phyloP scores from a whole-genome alignment of 306 rosid species.

The Castanospermum australe region DNA sequence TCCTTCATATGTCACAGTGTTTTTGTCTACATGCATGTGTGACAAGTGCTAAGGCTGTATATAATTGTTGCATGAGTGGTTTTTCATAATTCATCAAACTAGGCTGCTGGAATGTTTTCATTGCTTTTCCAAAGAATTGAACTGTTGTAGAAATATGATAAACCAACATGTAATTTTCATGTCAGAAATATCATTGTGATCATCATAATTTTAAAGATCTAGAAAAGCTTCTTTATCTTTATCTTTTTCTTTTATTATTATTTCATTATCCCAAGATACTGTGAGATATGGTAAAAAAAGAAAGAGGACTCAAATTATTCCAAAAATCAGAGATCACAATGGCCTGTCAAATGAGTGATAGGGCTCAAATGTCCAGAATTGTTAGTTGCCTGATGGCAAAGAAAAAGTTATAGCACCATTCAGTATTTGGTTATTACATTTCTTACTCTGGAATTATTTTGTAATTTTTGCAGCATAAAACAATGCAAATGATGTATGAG shows the following conservation, averaged over 20 bases:
- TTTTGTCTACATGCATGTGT: neutral
- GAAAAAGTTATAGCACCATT: neutral
- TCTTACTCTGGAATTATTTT: neutral
- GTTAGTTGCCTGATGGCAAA: neutral
- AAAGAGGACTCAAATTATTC: neutral
- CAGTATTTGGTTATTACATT: constrained; percentile 5
- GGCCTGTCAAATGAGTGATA: neutral
- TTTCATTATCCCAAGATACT: neutral
- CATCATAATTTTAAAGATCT: neutral
- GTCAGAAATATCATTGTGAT: neutral
- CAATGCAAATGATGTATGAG: constrained; percentile 99
- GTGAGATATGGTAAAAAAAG: neutral
- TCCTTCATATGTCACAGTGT: neutral
- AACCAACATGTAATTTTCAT: neutral
- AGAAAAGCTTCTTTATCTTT: neutral
- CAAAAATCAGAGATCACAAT: neutral
- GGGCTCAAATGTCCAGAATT: neutral
- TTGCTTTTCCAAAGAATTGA: neutral
- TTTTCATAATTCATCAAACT: too few relatives aligned
- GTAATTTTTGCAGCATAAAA: constrained; percentile 63
- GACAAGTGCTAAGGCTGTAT: neutral
- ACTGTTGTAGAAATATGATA: neutral
- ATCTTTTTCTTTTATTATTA: neutral
- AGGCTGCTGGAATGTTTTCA: neutral
- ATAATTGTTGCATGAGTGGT: neutral